These are phyloP conservation scores for Nepenthes alata DNA, from an alignment of 179 eudicot species.

Conservation along the genomic window DNA sequence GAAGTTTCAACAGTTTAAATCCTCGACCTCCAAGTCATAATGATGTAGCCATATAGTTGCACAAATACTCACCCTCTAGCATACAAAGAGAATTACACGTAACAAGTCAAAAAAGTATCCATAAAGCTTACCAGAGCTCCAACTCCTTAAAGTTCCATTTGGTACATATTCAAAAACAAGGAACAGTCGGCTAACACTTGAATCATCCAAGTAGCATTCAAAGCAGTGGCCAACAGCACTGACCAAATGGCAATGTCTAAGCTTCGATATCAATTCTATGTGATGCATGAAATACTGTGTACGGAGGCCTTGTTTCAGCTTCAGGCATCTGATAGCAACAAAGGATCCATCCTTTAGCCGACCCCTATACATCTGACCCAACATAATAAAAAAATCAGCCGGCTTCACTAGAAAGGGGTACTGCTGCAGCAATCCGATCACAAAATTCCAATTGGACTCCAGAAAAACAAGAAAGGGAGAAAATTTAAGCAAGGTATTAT, in stretches of 20 bases:
- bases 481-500: too few relatives aligned
- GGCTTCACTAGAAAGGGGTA: not conserved
- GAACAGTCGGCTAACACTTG: conserved; percentile 65
- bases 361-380: conserved; percentile 69
- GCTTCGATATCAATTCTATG: conserved; percentile 58
- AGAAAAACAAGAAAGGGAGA: too few relatives aligned
- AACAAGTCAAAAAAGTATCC: not conserved
- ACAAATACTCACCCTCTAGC: not conserved
- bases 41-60: too few relatives aligned
- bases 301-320: conserved; percentile 36
- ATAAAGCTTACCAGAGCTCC: conserved; percentile 52
- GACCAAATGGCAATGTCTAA: conserved; percentile 66
- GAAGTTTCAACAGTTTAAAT: too few relatives aligned
- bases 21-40: too few relatives aligned
- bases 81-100: not conserved
- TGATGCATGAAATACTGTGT: conserved; percentile 49
- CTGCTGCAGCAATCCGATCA: too few relatives aligned
- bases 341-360: conserved; percentile 51
- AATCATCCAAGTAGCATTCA: conserved; percentile 72
- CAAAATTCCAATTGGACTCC: too few relatives aligned
- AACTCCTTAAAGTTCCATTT: conserved; percentile 58
- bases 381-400: conserved; percentile 1
- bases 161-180: conserved; percentile 69
- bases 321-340: conserved; percentile 68
- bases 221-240: conserved; percentile 85